phyloP scores from a whole-genome alignment of 805 yeast genomes.

The Metschnikowia hibisci region DNA sequence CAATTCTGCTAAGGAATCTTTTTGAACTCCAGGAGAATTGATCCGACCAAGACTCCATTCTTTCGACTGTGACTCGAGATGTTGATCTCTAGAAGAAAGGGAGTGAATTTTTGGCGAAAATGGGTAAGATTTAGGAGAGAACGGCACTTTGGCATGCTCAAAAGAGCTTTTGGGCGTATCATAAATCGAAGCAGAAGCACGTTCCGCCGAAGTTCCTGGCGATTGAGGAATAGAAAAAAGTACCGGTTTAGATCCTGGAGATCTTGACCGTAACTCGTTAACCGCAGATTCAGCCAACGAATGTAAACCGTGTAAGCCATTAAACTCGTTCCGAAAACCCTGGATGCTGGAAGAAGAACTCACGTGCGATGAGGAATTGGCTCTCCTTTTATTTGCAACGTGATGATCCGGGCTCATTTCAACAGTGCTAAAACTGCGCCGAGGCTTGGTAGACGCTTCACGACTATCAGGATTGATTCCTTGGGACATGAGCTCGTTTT shows the following conservation, averaged over 20 bases:
- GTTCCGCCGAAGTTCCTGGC: neutral
- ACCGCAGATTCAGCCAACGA: constrained; percentile 36
- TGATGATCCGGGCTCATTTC: constrained; percentile 3
- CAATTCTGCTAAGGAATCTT: constrained; percentile 17
- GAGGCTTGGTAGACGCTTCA: constrained; percentile 5
- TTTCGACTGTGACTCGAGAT: constrained; percentile 4
- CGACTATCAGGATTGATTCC: constrained; percentile 48
- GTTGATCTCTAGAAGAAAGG: neutral
- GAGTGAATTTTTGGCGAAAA: neutral
- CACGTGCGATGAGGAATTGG: constrained; percentile 19
- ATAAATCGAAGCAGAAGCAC: neutral
- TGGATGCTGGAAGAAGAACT: constrained; percentile 9
- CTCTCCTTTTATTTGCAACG: constrained; percentile 14
- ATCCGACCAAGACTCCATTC: constrained; percentile 8
- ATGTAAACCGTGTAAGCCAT: constrained; percentile 20
- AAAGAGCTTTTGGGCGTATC: neutral
- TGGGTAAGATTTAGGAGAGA: neutral
- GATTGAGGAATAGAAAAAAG: constrained; percentile 1
- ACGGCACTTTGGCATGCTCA: no score
- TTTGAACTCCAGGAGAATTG: constrained; percentile 1
- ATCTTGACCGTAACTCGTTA: constrained; percentile 21
- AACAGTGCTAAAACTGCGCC: constrained; percentile 13
- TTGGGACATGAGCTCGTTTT: constrained; percentile 44
- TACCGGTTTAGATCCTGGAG: constrained; percentile 7
- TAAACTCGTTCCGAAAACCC: constrained; percentile 13